Evolutionary conservation across 352 stramenopile species (phyloP), one percentile per base, ranked within the genome.

Genomic region (Thalassiosira hispida): DNA sequence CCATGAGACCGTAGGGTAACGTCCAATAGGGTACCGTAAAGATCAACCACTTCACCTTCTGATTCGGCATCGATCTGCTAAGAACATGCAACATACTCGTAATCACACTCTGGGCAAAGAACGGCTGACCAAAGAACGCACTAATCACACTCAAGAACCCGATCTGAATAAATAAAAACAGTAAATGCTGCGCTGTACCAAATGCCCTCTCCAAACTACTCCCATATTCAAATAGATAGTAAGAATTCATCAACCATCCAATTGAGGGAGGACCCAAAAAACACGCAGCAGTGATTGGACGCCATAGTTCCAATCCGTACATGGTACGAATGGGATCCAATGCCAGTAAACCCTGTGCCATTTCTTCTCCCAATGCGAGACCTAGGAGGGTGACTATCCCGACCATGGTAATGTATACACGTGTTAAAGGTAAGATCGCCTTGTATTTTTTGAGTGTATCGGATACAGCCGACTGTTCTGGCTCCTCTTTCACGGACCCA

Each of bases 171-270:
- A 91, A 12, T 0, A 94, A 49, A 60, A 94, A 94, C 2, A 93
- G 42, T 0, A 92, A 59, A 73, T 90, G 85, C 49, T 93, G 84
- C 0, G 88, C 81, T 27, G 86, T 85, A 22, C 88, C 88, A 73
- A 91, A 93, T 0, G 83, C 82, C 14, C 82, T 77, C 85, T 94
- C 90, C 9, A 94, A 70, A 53, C 73, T 86, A 9, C 77, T 86
- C 22, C 90, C 90, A 72, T 94, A 92, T 74, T 93, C 69, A 52
- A 89, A 92, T 1, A 94, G 64, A 56, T 93, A 93, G 69, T 93
- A 94, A 1, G 77, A 77, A 80, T 75, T 91, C 84, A 93, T 90
- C 1, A 93, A 68, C 85, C 88, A 92, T 60, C 74, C 68, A 35
- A 94, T 89, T 23, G 82, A 92, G 23, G 85, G 84, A 56, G 83